Conservation (phyloP, 495 filamentous ascomycete genomes). For the Hypoxylon intermedium region DNA sequence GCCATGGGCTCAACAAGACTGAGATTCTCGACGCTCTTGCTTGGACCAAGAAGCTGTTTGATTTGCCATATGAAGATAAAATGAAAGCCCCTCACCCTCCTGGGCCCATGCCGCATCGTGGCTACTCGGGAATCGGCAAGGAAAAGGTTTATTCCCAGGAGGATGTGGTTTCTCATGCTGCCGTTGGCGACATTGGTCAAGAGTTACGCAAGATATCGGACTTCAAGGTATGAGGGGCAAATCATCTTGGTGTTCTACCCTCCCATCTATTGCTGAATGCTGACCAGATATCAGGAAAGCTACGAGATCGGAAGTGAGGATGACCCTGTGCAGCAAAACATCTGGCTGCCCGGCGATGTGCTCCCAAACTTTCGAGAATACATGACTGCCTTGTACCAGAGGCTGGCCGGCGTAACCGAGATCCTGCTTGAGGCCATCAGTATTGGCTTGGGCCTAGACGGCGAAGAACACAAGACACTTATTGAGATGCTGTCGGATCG, state of each 20-base stretch:
- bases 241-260: not conserved
- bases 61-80: constrained; percentile 39
- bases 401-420: constrained; percentile 52
- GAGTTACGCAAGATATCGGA: constrained; percentile 48
- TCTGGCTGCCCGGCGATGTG: constrained; percentile 65
- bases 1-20: constrained; percentile 56
- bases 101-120: constrained; percentile 38
- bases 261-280: not conserved
- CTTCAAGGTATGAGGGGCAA: constrained; percentile 31
- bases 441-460: constrained; percentile 57
- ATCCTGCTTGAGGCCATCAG: constrained; percentile 56
- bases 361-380: constrained; percentile 65
- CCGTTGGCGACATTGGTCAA: constrained; percentile 40
- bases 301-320: constrained; percentile 70
- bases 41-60: constrained; percentile 52
- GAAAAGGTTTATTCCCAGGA: constrained; percentile 37
- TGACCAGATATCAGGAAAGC: constrained; percentile 56
- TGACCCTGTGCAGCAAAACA: constrained; percentile 64
- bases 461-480: constrained; percentile 48
- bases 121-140: constrained; percentile 37
- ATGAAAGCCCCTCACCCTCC: constrained; percentile 42
- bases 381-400: constrained; percentile 62
- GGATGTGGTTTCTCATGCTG: constrained; percentile 19
- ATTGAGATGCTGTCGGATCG: constrained; percentile 48
- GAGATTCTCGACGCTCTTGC: constrained; percentile 58